A percentile compares a stretch with the other conserved stretches of the same genome.
phyloP scores from a whole-genome alignment of 2,329 filamentous ascomycete species.

The Metarhizium brunneum region DNA sequence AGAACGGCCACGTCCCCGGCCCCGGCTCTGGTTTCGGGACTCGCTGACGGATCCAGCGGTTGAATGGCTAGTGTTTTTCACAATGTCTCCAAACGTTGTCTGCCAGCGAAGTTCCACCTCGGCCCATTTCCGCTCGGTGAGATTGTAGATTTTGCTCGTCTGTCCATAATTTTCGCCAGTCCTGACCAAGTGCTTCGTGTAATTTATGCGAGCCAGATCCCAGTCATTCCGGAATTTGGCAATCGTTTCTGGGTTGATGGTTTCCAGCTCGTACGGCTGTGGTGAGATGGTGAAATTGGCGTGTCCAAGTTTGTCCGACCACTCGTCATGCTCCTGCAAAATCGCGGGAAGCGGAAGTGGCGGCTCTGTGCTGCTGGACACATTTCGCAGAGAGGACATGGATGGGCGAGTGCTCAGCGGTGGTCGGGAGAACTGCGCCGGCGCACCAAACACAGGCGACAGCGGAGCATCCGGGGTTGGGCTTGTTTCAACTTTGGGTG shows the following conservation, averaged over 20 bases:
- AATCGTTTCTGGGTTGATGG: conserved; percentile 46
- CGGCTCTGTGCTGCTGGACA: conserved; percentile 50
- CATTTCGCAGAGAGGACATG: conserved; percentile 58
- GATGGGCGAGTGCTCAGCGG: conserved; percentile 72
- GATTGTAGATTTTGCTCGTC: conserved; percentile 78
- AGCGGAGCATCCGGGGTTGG: conserved; percentile 3
- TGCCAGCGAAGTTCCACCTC: conserved; percentile 71
- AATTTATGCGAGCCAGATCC: conserved; percentile 76
- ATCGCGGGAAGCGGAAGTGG: conserved; percentile 53
- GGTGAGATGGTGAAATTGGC: conserved; percentile 88
- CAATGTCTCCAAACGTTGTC: conserved; percentile 55
- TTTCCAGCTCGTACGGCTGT: conserved; percentile 64
- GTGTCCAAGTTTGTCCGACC: conserved; percentile 79
- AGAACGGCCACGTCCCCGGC: conserved; percentile 28
- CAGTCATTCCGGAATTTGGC: conserved; percentile 66
- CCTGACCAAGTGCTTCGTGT: conserved; percentile 78
- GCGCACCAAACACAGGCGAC: conserved; percentile 29
- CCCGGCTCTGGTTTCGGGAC: conserved; percentile 29
- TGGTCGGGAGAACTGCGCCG: conserved; percentile 38
- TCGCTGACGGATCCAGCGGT: conserved; percentile 15
- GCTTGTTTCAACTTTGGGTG: conserved; percentile 43
- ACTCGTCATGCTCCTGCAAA: conserved; percentile 64
- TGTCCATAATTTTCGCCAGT: conserved; percentile 85
- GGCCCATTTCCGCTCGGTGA: conserved; percentile 85
- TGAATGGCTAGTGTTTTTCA: conserved; percentile 35